phyloP scores from a whole-genome alignment of 371 early-diverging fungal genomes.

The Nematocida sp. region DNA sequence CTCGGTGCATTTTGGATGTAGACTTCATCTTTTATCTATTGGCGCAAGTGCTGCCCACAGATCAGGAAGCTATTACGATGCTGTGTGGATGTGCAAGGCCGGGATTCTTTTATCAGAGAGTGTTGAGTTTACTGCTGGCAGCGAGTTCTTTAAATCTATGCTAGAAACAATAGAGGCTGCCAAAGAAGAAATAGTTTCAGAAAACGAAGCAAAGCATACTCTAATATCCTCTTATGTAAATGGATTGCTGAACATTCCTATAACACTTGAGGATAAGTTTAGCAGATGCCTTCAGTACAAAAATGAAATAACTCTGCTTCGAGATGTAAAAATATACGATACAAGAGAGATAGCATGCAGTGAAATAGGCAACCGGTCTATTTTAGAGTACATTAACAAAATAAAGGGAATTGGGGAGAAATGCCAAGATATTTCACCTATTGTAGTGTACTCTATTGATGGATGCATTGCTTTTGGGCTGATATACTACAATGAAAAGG shows the following conservation, averaged over 20 bases:
- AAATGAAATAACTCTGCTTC: constrained; percentile 13
- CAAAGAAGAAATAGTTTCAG: background rate
- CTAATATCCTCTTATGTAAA: constrained; percentile 15
- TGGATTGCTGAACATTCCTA: background rate
- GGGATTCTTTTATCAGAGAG: constrained; percentile 9
- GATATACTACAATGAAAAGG: constrained; percentile 20
- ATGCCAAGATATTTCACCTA: constrained; percentile 22
- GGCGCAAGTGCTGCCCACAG: constrained; percentile 19
- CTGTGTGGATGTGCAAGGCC: constrained; percentile 9
- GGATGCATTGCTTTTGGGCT: constrained; percentile 29
- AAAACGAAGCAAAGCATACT: background rate
- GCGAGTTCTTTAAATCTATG: constrained; percentile 20
- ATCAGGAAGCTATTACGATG: constrained; percentile 29
- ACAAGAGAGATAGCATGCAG: background rate
- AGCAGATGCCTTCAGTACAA: constrained; percentile 28
- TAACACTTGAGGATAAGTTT: constrained; percentile 27
- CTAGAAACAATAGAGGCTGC: constrained; percentile 4
- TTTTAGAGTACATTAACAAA: constrained; percentile 25
- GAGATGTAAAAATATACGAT: constrained; percentile 53
- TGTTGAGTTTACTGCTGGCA: constrained; percentile 8
- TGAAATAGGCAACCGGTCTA: background rate
- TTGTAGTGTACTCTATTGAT: constrained; percentile 33
- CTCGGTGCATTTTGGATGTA: constrained; percentile 26
- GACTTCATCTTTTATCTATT: constrained; percentile 32
- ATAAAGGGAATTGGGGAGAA: constrained; percentile 39